Percentiles rank a stretch among this genome's conserved stretches.
These are phyloP conservation scores for Colletotrichum gigasporum DNA, from an alignment of 2,329 filamentous ascomycete species.

Conservation along the genomic window DNA sequence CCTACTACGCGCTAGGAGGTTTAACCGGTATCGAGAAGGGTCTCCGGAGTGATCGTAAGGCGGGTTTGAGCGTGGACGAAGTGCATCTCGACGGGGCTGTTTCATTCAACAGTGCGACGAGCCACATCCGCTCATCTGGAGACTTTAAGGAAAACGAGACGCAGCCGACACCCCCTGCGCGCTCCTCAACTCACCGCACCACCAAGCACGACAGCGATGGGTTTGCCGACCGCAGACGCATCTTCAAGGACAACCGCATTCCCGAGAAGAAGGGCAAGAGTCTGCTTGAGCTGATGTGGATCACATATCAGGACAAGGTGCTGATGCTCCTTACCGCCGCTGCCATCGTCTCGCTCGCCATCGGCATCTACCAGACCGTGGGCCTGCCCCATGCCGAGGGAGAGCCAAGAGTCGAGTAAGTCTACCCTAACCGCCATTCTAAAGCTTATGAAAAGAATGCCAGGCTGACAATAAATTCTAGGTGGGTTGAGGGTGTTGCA, in stretches of 20 bases:
- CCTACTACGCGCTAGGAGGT: constrained; percentile 84
- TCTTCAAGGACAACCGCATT: constrained; percentile 77
- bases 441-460: constrained; percentile 63
- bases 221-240: constrained; percentile 73
- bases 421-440: no score
- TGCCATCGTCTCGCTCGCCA: constrained; percentile 76
- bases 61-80: constrained; percentile 84
- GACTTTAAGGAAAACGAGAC: constrained; percentile 24
- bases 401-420: constrained; percentile 41
- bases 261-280: constrained; percentile 80
- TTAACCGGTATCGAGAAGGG: constrained; percentile 82
- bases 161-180: not conserved
- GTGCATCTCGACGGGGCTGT: constrained; percentile 70
- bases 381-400: constrained; percentile 61
- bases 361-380: constrained; percentile 81
- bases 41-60: constrained; percentile 74
- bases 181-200: not conserved
- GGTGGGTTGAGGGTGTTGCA: constrained; percentile 86
- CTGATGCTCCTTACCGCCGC: constrained; percentile 77
- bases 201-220: constrained; percentile 38
- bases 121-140: constrained; percentile 27
- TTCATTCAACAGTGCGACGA: constrained; percentile 76
- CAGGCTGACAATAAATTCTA: no score
- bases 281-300: constrained; percentile 79
- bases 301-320: constrained; percentile 86